phyloP scores from a whole-genome alignment of 1,284 basidiomycete species.

The Lentinus polychrous region DNA sequence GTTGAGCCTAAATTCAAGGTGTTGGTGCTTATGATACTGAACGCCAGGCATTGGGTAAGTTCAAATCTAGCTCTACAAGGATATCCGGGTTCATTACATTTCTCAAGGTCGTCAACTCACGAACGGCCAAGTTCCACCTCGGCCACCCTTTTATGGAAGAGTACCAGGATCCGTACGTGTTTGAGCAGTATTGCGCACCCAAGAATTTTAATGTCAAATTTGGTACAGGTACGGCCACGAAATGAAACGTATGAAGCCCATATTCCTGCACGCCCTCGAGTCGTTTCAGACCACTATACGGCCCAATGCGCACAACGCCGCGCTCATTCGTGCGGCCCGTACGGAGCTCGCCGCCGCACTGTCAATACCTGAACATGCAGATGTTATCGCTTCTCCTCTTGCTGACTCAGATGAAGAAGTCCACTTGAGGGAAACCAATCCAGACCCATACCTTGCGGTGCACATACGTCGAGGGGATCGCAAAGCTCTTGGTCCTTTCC shows the following conservation, averaged over 20 bases:
- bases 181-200: not conserved
- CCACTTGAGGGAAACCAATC: slow-evolving; percentile 14
- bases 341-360: slow-evolving; percentile 35
- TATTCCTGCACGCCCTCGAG: slow-evolving; percentile 38
- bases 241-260: slow-evolving; percentile 48
- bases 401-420: slow-evolving; percentile 6
- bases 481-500: slow-evolving; percentile 37
- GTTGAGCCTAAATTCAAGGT: slow-evolving; percentile 3
- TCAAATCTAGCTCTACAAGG: not conserved
- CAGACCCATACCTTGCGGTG: slow-evolving; percentile 39
- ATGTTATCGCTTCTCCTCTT: slow-evolving; percentile 3
- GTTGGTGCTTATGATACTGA: slow-evolving; percentile 7
- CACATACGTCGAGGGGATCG: slow-evolving; percentile 60
- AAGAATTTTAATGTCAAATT: not conserved
- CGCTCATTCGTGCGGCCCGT: slow-evolving; percentile 44
- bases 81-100: not conserved
- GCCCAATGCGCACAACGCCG: slow-evolving; percentile 39
- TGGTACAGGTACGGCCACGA: slow-evolving; percentile 41
- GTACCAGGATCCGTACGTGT: slow-evolving; percentile 55
- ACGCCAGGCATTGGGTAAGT: slow-evolving; percentile 53
- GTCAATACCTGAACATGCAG: slow-evolving; percentile 15
- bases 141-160: slow-evolving; percentile 45
- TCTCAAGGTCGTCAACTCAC: slow-evolving; percentile 50
- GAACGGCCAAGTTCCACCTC: slow-evolving; percentile 59
- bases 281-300: slow-evolving; percentile 48